Conservation (phyloP, 2,329 filamentous ascomycete genomes). For the Diaporthe batatas region DNA sequence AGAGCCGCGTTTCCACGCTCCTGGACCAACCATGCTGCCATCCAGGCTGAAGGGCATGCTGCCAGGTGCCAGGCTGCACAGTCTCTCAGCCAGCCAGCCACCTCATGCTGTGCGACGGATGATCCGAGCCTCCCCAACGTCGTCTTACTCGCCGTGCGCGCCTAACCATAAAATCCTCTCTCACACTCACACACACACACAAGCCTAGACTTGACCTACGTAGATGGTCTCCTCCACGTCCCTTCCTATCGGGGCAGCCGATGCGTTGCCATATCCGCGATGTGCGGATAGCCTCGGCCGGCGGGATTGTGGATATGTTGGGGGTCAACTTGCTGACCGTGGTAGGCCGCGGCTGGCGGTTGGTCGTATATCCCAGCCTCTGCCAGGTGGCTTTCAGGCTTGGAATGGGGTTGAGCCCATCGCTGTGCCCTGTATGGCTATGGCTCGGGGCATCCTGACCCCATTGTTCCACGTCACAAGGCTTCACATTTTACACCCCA, state of each 20-base stretch:
- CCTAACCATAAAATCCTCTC: background rate
- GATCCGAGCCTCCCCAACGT: conserved; percentile 22
- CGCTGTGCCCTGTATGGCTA: background rate
- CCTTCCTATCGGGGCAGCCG: background rate
- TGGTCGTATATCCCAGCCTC: background rate
- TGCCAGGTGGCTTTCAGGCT: background rate
- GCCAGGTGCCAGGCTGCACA: background rate
- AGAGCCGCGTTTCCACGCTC: conserved; percentile 6
- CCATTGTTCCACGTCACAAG: background rate
- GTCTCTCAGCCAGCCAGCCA: conserved; percentile 9
- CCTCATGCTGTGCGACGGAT: conserved; percentile 34
- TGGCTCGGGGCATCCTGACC: background rate
- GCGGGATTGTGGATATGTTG: background rate
- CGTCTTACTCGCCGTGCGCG: background rate
- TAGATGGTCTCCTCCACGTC: background rate
- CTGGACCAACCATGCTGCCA: background rate
- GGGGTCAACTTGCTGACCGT: conserved; percentile 2
- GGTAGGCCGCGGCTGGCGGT: background rate
- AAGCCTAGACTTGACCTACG: background rate
- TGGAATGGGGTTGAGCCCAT: background rate
- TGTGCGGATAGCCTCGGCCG: conserved; percentile 30
- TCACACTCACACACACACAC: background rate
- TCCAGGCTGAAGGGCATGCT: conserved; percentile 12
- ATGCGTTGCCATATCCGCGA: background rate
- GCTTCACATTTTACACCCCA: background rate